phyloP scores from a whole-genome alignment of 2,329 filamentous ascomycete genomes.

The Colletotrichum filicis region DNA sequence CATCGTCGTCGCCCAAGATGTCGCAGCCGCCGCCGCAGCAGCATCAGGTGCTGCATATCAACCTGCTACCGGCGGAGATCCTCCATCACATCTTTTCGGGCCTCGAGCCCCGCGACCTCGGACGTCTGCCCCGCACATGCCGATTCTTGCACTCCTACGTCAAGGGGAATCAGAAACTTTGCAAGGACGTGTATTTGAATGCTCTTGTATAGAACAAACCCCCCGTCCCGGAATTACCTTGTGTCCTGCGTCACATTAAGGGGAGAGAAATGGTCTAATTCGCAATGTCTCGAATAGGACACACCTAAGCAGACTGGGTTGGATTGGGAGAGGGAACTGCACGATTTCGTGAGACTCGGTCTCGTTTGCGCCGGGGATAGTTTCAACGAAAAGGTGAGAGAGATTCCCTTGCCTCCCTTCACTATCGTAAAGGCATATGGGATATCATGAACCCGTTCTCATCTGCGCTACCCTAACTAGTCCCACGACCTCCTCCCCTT shows the following conservation, averaged over 20 bases:
- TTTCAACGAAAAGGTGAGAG: slow-evolving; percentile 52
- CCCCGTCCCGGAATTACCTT: not conserved
- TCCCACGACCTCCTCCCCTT: slow-evolving; percentile 59
- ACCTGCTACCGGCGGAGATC: slow-evolving; percentile 68
- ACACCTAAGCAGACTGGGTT: slow-evolving; percentile 46
- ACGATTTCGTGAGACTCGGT: slow-evolving; percentile 55
- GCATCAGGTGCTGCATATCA: slow-evolving; percentile 21
- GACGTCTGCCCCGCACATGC: slow-evolving; percentile 62
- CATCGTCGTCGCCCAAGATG: not conserved
- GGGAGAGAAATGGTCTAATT: not conserved
- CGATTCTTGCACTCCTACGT: slow-evolving; percentile 64
- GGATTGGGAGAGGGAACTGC: slow-evolving; percentile 56
- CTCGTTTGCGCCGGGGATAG: slow-evolving; percentile 50
- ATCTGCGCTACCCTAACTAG: slow-evolving; percentile 39
- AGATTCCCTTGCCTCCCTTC: not conserved
- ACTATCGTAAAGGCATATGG: no score
- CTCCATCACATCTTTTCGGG: slow-evolving; percentile 69
- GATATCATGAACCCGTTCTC: not conserved
- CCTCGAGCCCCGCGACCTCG: slow-evolving; percentile 67
- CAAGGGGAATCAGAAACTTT: slow-evolving; percentile 67
- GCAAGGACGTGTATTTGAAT: slow-evolving; percentile 70
- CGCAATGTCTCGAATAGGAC: slow-evolving; percentile 40
- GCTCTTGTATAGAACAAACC: slow-evolving; percentile 56
- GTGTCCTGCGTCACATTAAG: not conserved
- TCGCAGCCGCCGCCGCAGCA: no score